Evolutionary conservation across 2,329 filamentous ascomycete species (phyloP).

Genomic region (Pseudofabraea citricarpa): DNA sequence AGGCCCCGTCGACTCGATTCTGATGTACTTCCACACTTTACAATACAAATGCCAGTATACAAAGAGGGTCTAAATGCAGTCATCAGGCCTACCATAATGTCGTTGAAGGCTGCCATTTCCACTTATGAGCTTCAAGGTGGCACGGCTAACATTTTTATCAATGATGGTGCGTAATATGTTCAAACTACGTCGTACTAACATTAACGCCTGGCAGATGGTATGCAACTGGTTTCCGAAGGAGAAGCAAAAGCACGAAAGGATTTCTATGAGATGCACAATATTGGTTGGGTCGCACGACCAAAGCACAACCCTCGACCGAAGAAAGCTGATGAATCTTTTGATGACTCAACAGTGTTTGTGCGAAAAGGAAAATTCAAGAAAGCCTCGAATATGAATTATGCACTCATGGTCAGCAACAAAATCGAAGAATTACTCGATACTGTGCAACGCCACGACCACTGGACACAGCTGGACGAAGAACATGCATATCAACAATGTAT

Average conservation of each 20-base stretch:
- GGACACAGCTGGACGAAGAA: conserved; percentile 34
- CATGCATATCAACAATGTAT: conserved; percentile 42
- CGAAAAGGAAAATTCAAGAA: conserved; percentile 65
- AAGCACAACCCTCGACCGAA: conserved; percentile 30
- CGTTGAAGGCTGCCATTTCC: conserved; percentile 51
- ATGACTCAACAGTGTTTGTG: conserved; percentile 37
- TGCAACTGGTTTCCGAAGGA: conserved; percentile 50
- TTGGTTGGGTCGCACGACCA: conserved; percentile 51
- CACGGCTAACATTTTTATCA: conserved; percentile 62
- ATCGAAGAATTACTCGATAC: conserved; percentile 40
- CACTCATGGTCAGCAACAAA: conserved; percentile 18
- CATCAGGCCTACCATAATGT: conserved; percentile 52
- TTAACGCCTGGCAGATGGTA: neutral
- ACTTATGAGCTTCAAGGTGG: conserved; percentile 57
- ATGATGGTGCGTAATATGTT: conserved; percentile 55
- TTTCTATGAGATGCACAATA: conserved; percentile 52
- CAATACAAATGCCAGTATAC: conserved; percentile 45
- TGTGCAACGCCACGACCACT: conserved; percentile 7
- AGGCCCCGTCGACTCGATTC: conserved; percentile 34
- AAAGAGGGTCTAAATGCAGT: conserved; percentile 41
- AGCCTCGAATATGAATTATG: conserved; percentile 69
- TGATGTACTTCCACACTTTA: conserved; percentile 40
- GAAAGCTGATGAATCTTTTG: neutral
- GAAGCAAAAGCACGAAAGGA: conserved; percentile 44
- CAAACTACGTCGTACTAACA: neutral